Percentiles rank a stretch among this genome's conserved stretches.
phyloP scores from a whole-genome alignment of 805 yeast species.

The Geotrichum ghanense region DNA sequence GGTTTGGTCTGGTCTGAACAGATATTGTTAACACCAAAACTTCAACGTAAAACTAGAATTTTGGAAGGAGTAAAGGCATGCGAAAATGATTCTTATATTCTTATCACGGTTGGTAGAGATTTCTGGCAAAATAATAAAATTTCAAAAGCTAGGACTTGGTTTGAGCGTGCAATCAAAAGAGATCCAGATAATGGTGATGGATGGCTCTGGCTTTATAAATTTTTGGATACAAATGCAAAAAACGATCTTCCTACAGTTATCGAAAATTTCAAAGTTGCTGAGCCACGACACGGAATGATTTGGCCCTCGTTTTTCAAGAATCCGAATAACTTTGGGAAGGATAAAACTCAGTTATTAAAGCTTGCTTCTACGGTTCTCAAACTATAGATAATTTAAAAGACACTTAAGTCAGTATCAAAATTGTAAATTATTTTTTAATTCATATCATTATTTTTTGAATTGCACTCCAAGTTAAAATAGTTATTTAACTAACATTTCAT shows the following conservation, averaged over 20 bases:
- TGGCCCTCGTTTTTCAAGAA: constrained; percentile 47
- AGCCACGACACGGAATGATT: constrained; percentile 48
- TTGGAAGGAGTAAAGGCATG: constrained; percentile 64
- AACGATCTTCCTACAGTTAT: constrained; percentile 30
- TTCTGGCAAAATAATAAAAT: constrained; percentile 55
- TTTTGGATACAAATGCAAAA: constrained; percentile 26
- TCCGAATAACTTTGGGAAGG: constrained; percentile 34
- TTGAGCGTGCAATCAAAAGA: constrained; percentile 51
- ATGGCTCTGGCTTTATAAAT: constrained; percentile 55
- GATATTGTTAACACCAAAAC: constrained; percentile 33
- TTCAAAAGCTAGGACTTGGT: constrained; percentile 57
- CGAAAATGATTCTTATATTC: constrained; percentile 43
- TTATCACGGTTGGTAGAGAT: constrained; percentile 53
- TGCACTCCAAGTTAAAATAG: too few relatives aligned
- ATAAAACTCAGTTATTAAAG: constrained; percentile 30
- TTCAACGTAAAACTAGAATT: constrained; percentile 44
- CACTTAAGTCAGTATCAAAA: too few relatives aligned
- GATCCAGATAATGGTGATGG: constrained; percentile 59
- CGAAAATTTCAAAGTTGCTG: constrained; percentile 30
- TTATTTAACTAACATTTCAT: too few relatives aligned
- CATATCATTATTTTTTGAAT: too few relatives aligned
- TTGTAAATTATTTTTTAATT: too few relatives aligned
- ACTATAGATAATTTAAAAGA: too few relatives aligned
- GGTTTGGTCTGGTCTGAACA: constrained; percentile 57
- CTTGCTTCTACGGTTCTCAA: not conserved